Percentiles rank a stretch among this genome's conserved stretches.
Evolutionary conservation across 2,329 filamentous ascomycete genomes (phyloP).

Genomic region (Epichloe typhina): DNA sequence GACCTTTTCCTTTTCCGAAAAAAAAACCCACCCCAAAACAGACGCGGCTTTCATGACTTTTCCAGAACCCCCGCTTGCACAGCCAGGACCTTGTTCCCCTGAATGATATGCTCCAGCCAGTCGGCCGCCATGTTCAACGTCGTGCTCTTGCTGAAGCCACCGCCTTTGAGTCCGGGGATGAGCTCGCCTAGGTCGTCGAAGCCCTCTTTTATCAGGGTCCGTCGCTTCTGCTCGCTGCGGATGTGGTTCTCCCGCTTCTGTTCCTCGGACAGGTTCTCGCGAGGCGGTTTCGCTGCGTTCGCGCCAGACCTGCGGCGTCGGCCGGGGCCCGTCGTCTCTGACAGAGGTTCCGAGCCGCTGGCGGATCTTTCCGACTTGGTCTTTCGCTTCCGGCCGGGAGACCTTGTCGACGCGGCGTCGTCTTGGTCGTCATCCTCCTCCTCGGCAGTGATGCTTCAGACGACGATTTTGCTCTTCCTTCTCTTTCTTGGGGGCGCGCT

Average conservation of each 20-base stretch:
- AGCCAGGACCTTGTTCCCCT: slow-evolving; percentile 51
- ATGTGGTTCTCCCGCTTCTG: slow-evolving; percentile 83
- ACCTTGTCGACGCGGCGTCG: slow-evolving; percentile 21
- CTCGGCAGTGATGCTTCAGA: slow-evolving; percentile 23
- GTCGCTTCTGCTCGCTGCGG: slow-evolving; percentile 72
- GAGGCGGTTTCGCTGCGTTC: slow-evolving; percentile 29
- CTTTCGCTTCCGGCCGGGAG: slow-evolving; percentile 32
- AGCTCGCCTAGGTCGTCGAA: slow-evolving; percentile 69
- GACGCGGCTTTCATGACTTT: neutral
- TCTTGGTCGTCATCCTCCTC: slow-evolving; percentile 21
- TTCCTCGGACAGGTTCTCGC: slow-evolving; percentile 66
- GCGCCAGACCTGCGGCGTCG: slow-evolving; percentile 39
- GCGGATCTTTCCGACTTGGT: slow-evolving; percentile 27
- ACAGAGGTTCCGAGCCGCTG: slow-evolving; percentile 18
- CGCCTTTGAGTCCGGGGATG: slow-evolving; percentile 60
- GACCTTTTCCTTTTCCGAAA: neutral
- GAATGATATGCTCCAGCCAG: slow-evolving; percentile 61
- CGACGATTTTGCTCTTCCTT: slow-evolving; percentile 38
- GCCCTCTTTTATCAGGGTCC: slow-evolving; percentile 68
- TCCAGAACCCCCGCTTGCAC: slow-evolving; percentile 2
- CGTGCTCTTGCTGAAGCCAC: slow-evolving; percentile 72
- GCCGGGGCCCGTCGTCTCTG: slow-evolving; percentile 21
- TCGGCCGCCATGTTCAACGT: slow-evolving; percentile 64
- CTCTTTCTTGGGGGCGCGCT: slow-evolving; percentile 36
- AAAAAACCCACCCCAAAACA: neutral